phyloP scores from a whole-genome alignment of 2,329 filamentous ascomycete species.

The Phialophora chinensis region DNA sequence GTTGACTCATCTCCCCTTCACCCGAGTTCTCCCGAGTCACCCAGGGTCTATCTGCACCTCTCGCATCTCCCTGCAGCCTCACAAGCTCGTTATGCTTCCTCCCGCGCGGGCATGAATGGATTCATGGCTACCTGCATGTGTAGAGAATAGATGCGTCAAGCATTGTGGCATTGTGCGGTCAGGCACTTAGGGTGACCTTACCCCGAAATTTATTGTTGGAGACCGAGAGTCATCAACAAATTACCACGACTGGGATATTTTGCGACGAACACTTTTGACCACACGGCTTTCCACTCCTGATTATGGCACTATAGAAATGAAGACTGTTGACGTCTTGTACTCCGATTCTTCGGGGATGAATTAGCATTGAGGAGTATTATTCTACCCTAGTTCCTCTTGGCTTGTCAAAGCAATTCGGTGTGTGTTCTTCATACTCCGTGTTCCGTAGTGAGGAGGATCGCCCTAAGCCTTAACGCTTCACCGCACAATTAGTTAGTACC shows the following conservation, averaged over 20 bases:
- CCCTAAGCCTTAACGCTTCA: not conserved
- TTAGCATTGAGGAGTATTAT: not conserved
- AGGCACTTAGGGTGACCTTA: not conserved
- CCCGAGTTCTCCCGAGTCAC: constrained; percentile 17
- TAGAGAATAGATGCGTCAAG: not conserved
- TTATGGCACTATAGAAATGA: not conserved
- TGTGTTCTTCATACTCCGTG: too few relatives aligned
- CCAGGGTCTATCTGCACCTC: constrained; percentile 2
- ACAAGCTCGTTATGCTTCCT: constrained; percentile 3
- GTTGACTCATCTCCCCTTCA: constrained; percentile 2
- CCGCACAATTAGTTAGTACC: not conserved
- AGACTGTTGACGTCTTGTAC: not conserved
- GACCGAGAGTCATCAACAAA: not conserved
- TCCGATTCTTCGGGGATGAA: not conserved
- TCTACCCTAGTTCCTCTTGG: not conserved
- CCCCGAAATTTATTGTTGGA: not conserved
- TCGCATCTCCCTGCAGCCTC: constrained; percentile 6
- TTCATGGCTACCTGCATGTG: constrained; percentile 5
- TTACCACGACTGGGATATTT: not conserved
- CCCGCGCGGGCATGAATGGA: constrained; percentile 18
- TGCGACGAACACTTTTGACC: not conserved
- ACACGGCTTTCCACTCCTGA: not conserved
- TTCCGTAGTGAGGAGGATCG: too few relatives aligned
- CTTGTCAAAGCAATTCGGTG: not conserved
- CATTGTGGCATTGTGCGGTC: not conserved